Base-by-base conservation (phyloP, 2,329 filamentous ascomycete genomes). In the Beauveria asiatica region DNA sequence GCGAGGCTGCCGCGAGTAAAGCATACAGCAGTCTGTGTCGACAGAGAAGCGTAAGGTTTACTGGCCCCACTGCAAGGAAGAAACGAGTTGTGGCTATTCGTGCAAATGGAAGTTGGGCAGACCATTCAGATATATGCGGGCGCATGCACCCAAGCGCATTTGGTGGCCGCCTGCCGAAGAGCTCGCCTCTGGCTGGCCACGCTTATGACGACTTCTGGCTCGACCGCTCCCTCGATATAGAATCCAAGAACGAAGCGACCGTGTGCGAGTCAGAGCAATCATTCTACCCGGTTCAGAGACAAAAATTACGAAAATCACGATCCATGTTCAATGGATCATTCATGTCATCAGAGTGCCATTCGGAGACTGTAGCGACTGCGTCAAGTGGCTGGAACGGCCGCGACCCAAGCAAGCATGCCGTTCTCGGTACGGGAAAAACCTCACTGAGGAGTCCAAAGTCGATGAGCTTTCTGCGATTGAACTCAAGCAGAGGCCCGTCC, bases 11-110 rank as follows among this genome's bases (percentile, higher is more conserved):
- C n/a, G 62, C 65, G 17, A 63, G 62, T 16, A 55, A 61, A 19
- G 48, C 56, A 11, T 37, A 27, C n/a, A 46, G 11, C n/a, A 64
- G 59, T 9, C 63, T 81, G 13, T 70, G 67, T 45, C 76, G 76
- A 8, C 77, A 79, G 60, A 79, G 80, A 59, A 86, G 84, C 64
- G 77, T 87, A 46, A 78, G 83, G 1, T 86, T 83, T 63, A 74
- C 78, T 2, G 73, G 71, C 1, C 71, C 71, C 2, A 67, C 66
- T 16, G 68, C 71, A 16, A 64, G 42, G 6, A 69, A 71, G 16
- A 67, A 66, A 55, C 66, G 69, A 57, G 64, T 61, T 5, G 56
- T 73, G 27, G 71, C 72, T 17, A 61, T 65, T 16, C 69, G 72
- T 49, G 70, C 70, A 17, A 69, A 64, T 17, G 63, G 64, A 41